phyloP scores from a whole-genome alignment of 208 protist genomes.

The Trypanosoma lewisi region DNA sequence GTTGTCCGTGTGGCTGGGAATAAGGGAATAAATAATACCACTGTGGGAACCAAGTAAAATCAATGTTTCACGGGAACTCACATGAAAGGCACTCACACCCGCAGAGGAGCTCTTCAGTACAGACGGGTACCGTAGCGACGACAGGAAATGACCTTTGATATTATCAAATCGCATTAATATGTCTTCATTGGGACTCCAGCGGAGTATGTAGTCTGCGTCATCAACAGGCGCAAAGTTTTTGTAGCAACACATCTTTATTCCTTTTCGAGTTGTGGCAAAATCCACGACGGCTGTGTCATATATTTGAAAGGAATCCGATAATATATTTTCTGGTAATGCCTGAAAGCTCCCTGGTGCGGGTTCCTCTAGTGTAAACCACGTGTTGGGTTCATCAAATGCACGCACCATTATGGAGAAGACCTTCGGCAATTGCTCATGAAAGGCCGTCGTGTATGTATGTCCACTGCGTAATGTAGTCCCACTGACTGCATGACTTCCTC shows the following conservation, averaged over 20 bases:
- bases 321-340: constrained; percentile 28
- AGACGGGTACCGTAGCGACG: constrained; percentile 45
- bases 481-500: background rate
- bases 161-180: constrained; percentile 61
- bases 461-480: background rate
- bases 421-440: constrained; percentile 58
- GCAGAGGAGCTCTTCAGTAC: constrained; percentile 40
- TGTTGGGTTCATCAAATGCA: constrained; percentile 41
- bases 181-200: constrained; percentile 60
- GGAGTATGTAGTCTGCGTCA: constrained; percentile 55
- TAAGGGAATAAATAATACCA: constrained; percentile 74
- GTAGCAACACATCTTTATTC: constrained; percentile 24
- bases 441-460: constrained; percentile 60
- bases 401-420: constrained; percentile 71
- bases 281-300: constrained; percentile 33
- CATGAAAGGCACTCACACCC: constrained; percentile 56
- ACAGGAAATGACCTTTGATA: constrained; percentile 42
- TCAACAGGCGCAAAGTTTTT: constrained; percentile 54
- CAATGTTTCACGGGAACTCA: constrained; percentile 59
- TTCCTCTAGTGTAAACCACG: constrained; percentile 54
- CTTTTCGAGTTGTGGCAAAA: constrained; percentile 40
- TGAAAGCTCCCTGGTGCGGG: constrained; percentile 34
- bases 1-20: constrained; percentile 32
- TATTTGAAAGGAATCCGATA: constrained; percentile 31
- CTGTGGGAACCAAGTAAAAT: constrained; percentile 56